phyloP scores from a whole-genome alignment of 164 flowering plant genomes.

The Kalanchoe fedtschenkoi region DNA sequence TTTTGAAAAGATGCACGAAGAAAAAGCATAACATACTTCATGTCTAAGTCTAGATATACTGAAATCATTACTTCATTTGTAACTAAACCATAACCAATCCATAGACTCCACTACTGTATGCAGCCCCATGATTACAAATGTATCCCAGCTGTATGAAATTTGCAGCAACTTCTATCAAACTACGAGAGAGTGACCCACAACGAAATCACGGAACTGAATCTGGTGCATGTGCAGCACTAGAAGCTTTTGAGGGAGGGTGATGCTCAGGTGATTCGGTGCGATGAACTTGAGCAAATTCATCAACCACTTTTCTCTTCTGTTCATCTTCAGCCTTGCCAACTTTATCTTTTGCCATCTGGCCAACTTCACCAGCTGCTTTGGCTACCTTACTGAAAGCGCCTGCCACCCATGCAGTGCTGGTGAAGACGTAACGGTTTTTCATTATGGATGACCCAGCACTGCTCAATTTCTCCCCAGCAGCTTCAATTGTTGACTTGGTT shows the following conservation, averaged over 20 bases:
- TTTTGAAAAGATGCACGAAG: too few species aligned
- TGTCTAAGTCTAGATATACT: too few species aligned
- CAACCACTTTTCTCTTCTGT: constrained; percentile 42
- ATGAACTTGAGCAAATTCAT: constrained; percentile 52
- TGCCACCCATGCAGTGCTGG: constrained; percentile 73
- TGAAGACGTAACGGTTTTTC: constrained; percentile 68
- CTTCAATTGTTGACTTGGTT: constrained; percentile 78
- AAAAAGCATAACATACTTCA: too few species aligned
- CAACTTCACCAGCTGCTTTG: constrained; percentile 87
- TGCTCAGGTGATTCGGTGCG: constrained; percentile 45
- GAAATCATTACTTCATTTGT: background rate
- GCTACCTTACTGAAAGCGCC: constrained; percentile 76
- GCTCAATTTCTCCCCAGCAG: constrained; percentile 73
- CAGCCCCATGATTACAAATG: too few species aligned
- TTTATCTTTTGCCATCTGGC: constrained; percentile 76
- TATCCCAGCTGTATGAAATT: background rate
- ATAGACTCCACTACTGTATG: too few species aligned
- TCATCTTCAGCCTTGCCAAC: constrained; percentile 52
- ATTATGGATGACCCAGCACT: constrained; percentile 82
- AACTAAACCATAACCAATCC: background rate
- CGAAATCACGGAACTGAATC: constrained; percentile 45
- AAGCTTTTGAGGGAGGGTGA: constrained; percentile 20
- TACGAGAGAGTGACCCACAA: constrained; percentile 16
- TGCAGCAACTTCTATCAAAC: background rate
- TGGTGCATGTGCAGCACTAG: constrained; percentile 38